Conservation (phyloP, 345 rosid genomes). For the Gossypium stocksii region DNA sequence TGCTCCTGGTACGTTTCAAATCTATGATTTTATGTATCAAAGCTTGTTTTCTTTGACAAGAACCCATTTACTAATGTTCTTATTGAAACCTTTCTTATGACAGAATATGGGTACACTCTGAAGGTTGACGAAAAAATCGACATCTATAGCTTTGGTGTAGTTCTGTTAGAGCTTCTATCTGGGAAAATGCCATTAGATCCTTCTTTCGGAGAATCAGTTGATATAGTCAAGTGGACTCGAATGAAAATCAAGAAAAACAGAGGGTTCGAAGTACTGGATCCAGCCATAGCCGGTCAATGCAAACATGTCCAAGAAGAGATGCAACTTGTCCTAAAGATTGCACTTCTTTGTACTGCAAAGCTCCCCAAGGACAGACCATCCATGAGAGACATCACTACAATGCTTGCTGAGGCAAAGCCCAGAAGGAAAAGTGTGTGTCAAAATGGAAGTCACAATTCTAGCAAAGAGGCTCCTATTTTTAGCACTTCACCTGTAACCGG, state of each 20-base stretch:
- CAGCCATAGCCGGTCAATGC: conserved; percentile 69
- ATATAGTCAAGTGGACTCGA: conserved; percentile 67
- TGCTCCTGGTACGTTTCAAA: conserved; percentile 56
- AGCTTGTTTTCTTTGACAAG: not conserved
- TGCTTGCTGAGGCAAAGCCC: conserved; percentile 91
- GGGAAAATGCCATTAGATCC: conserved; percentile 82
- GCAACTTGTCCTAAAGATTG: conserved; percentile 64
- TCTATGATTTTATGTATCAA: not conserved
- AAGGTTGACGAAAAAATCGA: conserved; percentile 93
- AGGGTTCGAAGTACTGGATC: conserved; percentile 56
- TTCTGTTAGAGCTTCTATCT: conserved; percentile 72
- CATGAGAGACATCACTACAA: conserved; percentile 68
- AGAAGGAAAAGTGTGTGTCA: conserved; percentile 70
- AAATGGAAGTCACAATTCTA: conserved; percentile 26
- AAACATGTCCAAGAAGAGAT: conserved; percentile 81
- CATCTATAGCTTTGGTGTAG: conserved; percentile 73
- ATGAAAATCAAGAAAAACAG: conserved; percentile 47
- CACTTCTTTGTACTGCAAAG: conserved; percentile 73
- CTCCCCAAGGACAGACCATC: conserved; percentile 86
- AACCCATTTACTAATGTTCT: not conserved
- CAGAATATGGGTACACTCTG: conserved; percentile 84
- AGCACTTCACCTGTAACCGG: conserved; percentile 55
- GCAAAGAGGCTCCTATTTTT: conserved; percentile 51
- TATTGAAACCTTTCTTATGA: not conserved
- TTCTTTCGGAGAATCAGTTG: conserved; percentile 62